Percentiles rank a stretch among this genome's conserved stretches.
Evolutionary conservation across 2,329 filamentous ascomycete genomes (phyloP).

Genomic region (Stachybotrys chartarum): DNA sequence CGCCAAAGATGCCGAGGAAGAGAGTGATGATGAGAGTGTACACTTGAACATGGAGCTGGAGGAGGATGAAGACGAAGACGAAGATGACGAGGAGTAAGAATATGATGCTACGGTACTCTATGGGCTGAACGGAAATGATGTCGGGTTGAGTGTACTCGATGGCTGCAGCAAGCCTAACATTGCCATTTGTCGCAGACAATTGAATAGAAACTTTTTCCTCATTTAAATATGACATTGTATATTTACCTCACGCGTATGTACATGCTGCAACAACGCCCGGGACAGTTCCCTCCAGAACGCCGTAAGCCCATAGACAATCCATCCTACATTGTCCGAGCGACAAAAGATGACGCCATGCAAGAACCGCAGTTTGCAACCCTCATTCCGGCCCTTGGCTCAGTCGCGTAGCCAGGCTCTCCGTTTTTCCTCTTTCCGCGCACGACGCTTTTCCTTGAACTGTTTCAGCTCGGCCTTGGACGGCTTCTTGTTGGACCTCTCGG

Average conservation of each 20-base stretch:
- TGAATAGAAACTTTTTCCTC: no score
- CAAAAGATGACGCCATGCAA: background rate
- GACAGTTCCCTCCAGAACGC: background rate
- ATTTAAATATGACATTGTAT: no score
- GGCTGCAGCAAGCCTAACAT: no score
- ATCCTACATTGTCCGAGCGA: background rate
- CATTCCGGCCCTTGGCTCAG: slow-evolving; percentile 34
- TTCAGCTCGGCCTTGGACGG: slow-evolving; percentile 80
- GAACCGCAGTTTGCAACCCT: background rate
- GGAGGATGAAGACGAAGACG: slow-evolving; percentile 38
- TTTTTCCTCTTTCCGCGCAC: slow-evolving; percentile 90
- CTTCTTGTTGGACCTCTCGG: slow-evolving; percentile 80
- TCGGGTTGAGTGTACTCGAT: no score
- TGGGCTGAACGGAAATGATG: background rate
- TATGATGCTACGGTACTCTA: background rate
- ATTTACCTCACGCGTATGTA: no score
- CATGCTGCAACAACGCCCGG: no score
- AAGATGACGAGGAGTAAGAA: slow-evolving; percentile 18
- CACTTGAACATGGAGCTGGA: slow-evolving; percentile 55
- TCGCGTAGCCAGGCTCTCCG: slow-evolving; percentile 84
- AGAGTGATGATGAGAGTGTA: slow-evolving; percentile 44
- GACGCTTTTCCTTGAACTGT: slow-evolving; percentile 83
- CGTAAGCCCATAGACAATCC: background rate
- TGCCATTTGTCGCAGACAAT: no score
- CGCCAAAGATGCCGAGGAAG: slow-evolving; percentile 17